Percentiles rank a stretch among this genome's conserved stretches.
Evolutionary conservation across 768 basidiomycete genomes (phyloP).

Genomic region (Suillus sp.): DNA sequence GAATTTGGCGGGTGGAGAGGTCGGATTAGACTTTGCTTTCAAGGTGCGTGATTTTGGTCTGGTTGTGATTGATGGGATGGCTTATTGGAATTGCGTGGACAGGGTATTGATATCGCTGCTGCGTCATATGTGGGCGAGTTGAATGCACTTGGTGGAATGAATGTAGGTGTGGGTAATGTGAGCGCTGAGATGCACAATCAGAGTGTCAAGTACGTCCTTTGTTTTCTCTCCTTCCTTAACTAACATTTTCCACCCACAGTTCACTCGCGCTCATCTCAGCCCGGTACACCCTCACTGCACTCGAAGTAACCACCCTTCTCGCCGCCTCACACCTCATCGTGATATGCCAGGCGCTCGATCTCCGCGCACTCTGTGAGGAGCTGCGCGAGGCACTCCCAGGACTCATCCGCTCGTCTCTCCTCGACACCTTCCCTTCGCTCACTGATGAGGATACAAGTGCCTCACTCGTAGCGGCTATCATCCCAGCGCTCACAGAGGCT

Average conservation of each 20-base stretch:
- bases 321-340: slow-evolving; percentile 77
- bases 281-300: slow-evolving; percentile 74
- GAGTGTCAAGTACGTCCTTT: slow-evolving; percentile 72
- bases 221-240: background rate
- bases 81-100: background rate
- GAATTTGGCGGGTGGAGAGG: slow-evolving; percentile 76
- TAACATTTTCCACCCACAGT: slow-evolving; percentile 36
- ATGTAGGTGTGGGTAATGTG: slow-evolving; percentile 83
- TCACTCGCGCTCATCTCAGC: slow-evolving; percentile 85
- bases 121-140: slow-evolving; percentile 84
- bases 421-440: slow-evolving; percentile 3
- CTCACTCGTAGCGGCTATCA: slow-evolving; percentile 33
- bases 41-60: slow-evolving; percentile 40
- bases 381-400: slow-evolving; percentile 42
- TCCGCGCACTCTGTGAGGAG: slow-evolving; percentile 73
- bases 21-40: slow-evolving; percentile 77
- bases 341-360: slow-evolving; percentile 81
- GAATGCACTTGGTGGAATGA: slow-evolving; percentile 70
- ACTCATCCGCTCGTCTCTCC: slow-evolving; percentile 19
- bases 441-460: background rate
- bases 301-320: slow-evolving; percentile 77
- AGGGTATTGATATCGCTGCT: slow-evolving; percentile 78
- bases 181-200: slow-evolving; percentile 94
- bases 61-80: background rate
- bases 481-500: slow-evolving; percentile 44